These are phyloP conservation scores for Colletotrichum echinochloae DNA, from an alignment of 2,329 filamentous ascomycete genomes.

Conservation along the genomic window DNA sequence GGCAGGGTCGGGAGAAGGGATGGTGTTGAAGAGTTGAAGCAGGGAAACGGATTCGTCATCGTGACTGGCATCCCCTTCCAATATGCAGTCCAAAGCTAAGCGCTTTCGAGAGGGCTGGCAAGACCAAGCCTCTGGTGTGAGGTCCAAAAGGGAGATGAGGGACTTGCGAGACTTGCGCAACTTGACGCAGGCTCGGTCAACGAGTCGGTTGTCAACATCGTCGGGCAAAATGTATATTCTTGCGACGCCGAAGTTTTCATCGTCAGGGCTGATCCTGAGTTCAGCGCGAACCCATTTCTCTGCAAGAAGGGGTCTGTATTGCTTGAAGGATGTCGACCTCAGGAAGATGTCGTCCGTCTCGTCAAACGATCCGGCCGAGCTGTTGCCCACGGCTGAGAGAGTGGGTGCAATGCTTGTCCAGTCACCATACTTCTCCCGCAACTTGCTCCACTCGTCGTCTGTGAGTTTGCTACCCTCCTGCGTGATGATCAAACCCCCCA, in stretches of 20 bases:
- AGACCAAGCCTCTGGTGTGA: conserved; percentile 66
- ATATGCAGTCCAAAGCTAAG: conserved; percentile 21
- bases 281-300: conserved; percentile 59
- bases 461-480: neutral
- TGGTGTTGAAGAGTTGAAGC: conserved; percentile 78
- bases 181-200: conserved; percentile 61
- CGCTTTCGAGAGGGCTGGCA: conserved; percentile 48
- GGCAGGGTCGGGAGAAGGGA: conserved; percentile 75
- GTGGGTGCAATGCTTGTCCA: conserved; percentile 34
- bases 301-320: conserved; percentile 49
- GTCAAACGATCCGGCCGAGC: conserved; percentile 7
- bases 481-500: conserved; percentile 53
- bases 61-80: conserved; percentile 50
- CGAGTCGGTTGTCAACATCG: conserved; percentile 66
- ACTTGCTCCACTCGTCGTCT: conserved; percentile 15
- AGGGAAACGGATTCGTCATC: conserved; percentile 63
- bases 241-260: conserved; percentile 48
- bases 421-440: conserved; percentile 5
- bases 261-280: conserved; percentile 46
- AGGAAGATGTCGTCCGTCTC: conserved; percentile 38
- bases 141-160: conserved; percentile 67
- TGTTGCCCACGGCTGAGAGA: neutral
- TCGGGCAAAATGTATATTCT: conserved; percentile 75
- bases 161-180: conserved; percentile 59
- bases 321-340: conserved; percentile 48